Base-by-base conservation (phyloP, 352 stramenopile genomes). In the Plasmopara halstedii region DNA sequence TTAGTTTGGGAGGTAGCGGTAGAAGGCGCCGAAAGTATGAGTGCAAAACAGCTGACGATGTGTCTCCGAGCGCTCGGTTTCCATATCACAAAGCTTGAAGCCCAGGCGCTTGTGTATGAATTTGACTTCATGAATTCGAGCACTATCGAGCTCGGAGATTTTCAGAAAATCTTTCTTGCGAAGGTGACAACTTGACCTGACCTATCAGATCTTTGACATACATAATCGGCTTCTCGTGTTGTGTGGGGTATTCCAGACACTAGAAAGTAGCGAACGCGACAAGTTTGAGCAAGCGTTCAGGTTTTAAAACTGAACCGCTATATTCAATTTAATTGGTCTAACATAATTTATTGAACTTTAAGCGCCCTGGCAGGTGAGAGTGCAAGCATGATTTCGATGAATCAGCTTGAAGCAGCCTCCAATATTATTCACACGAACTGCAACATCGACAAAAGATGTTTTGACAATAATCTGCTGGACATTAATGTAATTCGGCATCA, bases 141-240 rank as follows among this genome's bases (percentile, higher is more conserved):
- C 15, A 59, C 50, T 15, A 58, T 76, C 35, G 50, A 35, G 1
- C 48, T 73, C 21, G 47, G 33, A 3, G 66, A 76, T 40, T 76
- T 76, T 41, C 55, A 73, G 17, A 61, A 62, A 17, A 62, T 76
- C 33, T 73, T 68, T 27, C 37, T 76, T 31, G 62, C 56, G 36
- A 73, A 76, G 50, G 64, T 68, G 13, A n/a, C 41, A 40, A 23
- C 23, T 9, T 19, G 32, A 5, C 18, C 4, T 25, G 34, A 4
- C 6, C 5, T n/a, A n/a, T n/a, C n/a, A n/a, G n/a, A 39, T 22
- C 18, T 23, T 39, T 39, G 15, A 2, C 18, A 6, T 5, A 2
- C 20, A 41, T 17, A 14, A 6, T 42, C 5, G 6, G 15, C 1
- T 8, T 17, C 6, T 17, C 10, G 10, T 18, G 13, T 2, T 46